Percentiles rank a stretch among this genome's conserved stretches.
Conservation (phyloP, 371 early-diverging fungal genomes). For the Fennellomyces sp. region DNA sequence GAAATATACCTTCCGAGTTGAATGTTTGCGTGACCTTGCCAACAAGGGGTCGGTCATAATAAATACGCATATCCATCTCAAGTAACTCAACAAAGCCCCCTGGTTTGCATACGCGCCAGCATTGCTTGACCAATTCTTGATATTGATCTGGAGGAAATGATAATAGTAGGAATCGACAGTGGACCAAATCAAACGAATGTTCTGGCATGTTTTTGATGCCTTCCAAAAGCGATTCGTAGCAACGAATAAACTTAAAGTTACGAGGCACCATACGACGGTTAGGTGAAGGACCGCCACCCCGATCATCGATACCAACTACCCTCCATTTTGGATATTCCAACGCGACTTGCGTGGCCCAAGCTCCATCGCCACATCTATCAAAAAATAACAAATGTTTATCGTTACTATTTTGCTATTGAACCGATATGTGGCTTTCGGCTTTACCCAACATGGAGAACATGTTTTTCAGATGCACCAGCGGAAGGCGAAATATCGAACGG, state of each 20-base stretch:
- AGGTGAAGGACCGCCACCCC: conserved; percentile 18
- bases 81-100: conserved; percentile 41
- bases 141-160: conserved; percentile 30
- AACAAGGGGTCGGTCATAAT: conserved; percentile 22
- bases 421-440: not conserved
- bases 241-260: conserved; percentile 31
- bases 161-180: conserved; percentile 31
- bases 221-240: conserved; percentile 23
- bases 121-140: conserved; percentile 29
- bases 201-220: conserved; percentile 29
- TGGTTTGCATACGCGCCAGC: conserved; percentile 38
- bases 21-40: conserved; percentile 26
- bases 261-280: conserved; percentile 16
- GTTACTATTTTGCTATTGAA: not conserved
- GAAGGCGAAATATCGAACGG: conserved; percentile 22
- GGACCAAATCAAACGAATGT: conserved; percentile 34
- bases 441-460: conserved; percentile 47
- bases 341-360: conserved; percentile 43
- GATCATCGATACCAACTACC: conserved; percentile 39
- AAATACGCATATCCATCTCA: conserved; percentile 45
- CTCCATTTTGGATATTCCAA: conserved; percentile 31
- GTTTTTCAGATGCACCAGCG: conserved; percentile 29
- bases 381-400: not conserved
- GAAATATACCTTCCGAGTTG: conserved; percentile 39
- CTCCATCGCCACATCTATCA: conserved; percentile 40